Evolutionary conservation across 306 rosid genomes (phyloP).

Genomic region (Corylus heterophylla): DNA sequence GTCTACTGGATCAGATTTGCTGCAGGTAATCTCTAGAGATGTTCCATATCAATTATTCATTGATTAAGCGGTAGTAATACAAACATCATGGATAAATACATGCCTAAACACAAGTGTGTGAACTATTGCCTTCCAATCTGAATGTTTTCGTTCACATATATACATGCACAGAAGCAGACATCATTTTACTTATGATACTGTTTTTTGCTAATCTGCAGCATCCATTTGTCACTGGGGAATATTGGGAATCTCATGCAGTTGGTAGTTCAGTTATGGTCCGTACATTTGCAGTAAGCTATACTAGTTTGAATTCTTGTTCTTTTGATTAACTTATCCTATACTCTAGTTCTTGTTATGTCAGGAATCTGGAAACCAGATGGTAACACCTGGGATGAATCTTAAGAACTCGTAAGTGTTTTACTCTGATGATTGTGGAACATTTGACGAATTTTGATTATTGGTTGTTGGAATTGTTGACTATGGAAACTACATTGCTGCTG

Average conservation of each 20-base stretch:
- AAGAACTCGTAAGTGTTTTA: slow-evolving; percentile 60
- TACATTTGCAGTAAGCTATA: slow-evolving; percentile 24
- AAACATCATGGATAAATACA: not conserved
- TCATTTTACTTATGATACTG: slow-evolving; percentile 16
- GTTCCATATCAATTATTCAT: slow-evolving; percentile 6
- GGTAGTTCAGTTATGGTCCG: slow-evolving; percentile 61
- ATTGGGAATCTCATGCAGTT: slow-evolving; percentile 50
- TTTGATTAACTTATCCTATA: slow-evolving; percentile 20
- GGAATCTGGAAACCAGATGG: slow-evolving; percentile 60
- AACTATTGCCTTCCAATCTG: not conserved
- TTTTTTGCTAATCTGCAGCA: slow-evolving; percentile 59
- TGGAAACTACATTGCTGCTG: slow-evolving; percentile 31
- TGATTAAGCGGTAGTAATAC: not conserved
- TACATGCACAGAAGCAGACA: not conserved
- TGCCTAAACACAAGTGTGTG: not conserved
- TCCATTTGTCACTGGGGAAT: slow-evolving; percentile 71
- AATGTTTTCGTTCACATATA: not conserved
- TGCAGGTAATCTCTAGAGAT: slow-evolving; percentile 58
- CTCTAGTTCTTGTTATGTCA: slow-evolving; percentile 29
- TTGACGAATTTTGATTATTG: slow-evolving; percentile 10
- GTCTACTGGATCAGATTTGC: slow-evolving; percentile 71
- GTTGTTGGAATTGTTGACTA: slow-evolving; percentile 21
- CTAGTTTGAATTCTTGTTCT: slow-evolving; percentile 21
- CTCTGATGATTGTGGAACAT: slow-evolving; percentile 28
- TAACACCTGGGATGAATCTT: slow-evolving; percentile 48